Base-by-base conservation (phyloP, 192 early-diverging fungal genomes). In the Backusella sp. region DNA sequence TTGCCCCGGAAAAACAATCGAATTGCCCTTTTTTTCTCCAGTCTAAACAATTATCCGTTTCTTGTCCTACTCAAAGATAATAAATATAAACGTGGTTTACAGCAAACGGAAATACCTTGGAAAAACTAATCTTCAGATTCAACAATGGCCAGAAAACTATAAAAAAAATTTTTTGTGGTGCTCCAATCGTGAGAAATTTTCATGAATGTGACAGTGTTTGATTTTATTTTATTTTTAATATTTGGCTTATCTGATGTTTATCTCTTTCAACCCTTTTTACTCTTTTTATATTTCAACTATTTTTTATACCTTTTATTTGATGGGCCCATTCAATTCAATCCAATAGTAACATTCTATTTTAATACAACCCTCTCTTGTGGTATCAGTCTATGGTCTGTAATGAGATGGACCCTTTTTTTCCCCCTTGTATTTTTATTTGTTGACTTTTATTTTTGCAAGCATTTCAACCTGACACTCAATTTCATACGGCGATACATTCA, bases 11-110 rank as follows among this genome's bases (percentile, higher is more conserved):
- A 26, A 59, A 59, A 59, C 53, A 59, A 26, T 59, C 21, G n/a
- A 56, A 59, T 9, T 59, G 53, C 52, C n/a, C 8, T 11, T 59
- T 23, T 23, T 28, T 6, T 0, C 7, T 6, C 0, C 7, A 23
- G 53, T 26, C 53, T 59, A 59, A 59, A 59, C 21, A 59, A 59
- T 59, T 59, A 59, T 26, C 53, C 53, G 53, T 59, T n/a, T 59
- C 21, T 59, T 59, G 21, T 59, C 1, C 21, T 4, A 59, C 53
- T 19, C 4, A 9, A 8, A 44, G 2, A 44, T 44, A 44, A 17
- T 39, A 23, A 8, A n/a, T 11, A 23, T 26, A 59, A 59, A 59
- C 53, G 53, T 59, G 53, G 53, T 59, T 59, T 59, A 49, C 46
- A 49, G 46, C 21, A 26, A 26, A 21, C 53, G 53, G 53, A 59